A percentile compares a stretch with the other conserved stretches of the same genome.
Evolutionary conservation across 2,329 filamentous ascomycete genomes (phyloP).

Genomic region (Hymenoscyphus linearis): DNA sequence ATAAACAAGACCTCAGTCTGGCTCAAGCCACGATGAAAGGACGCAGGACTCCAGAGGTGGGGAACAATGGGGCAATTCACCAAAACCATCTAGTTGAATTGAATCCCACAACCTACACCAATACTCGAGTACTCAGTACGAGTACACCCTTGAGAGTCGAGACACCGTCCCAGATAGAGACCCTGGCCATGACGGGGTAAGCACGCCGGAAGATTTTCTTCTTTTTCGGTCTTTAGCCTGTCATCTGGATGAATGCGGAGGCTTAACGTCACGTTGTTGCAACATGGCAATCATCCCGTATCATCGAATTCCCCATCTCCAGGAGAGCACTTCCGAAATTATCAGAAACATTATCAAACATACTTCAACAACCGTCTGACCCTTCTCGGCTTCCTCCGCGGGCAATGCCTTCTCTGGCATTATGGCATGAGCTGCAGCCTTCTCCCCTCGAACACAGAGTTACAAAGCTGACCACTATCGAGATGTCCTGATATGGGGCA

Average conservation of each 20-base stretch:
- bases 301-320: background rate
- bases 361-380: background rate
- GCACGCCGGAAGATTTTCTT: conserved; percentile 4
- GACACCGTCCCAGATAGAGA: background rate
- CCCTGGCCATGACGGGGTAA: background rate
- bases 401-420: background rate
- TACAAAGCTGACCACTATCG: background rate
- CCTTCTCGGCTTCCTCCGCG: background rate
- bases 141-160: too few relatives aligned
- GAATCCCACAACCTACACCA: too few relatives aligned
- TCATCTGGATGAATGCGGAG: background rate
- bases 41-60: background rate
- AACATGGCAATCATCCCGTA: background rate
- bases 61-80: background rate
- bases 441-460: background rate
- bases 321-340: background rate
- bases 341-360: too few relatives aligned
- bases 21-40: background rate
- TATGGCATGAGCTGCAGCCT: background rate
- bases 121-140: too few relatives aligned
- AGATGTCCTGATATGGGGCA: background rate
- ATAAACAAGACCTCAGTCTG: background rate
- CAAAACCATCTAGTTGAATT: too few relatives aligned
- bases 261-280: background rate
- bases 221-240: background rate